These are phyloP conservation scores for Fusarium succisae DNA, from an alignment of 2,329 filamentous ascomycete species.

Conservation along the genomic window DNA sequence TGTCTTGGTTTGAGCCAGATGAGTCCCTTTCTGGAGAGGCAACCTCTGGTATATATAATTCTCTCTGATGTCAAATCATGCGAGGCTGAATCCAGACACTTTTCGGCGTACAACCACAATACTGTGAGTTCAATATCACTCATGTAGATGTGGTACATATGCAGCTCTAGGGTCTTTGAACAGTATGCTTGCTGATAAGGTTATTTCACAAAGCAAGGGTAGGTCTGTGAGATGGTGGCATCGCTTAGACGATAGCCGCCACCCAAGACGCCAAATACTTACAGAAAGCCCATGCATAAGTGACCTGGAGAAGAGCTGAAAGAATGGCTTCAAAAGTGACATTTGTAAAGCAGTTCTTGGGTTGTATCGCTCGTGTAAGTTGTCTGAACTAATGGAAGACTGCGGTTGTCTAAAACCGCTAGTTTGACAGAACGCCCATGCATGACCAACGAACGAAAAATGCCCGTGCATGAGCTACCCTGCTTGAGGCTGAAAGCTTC, in stretches of 20 bases:
- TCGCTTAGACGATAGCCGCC: fast-evolving
- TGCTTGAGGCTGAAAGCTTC: neutral
- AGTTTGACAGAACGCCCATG: neutral
- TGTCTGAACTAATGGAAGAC: too few species aligned
- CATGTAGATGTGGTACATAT: fast-evolving
- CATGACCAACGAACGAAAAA: neutral
- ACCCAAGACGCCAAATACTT: neutral
- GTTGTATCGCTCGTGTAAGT: neutral
- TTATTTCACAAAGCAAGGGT: neutral
- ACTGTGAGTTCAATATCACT: fast-evolving
- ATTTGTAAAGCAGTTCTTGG: neutral
- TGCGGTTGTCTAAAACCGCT: neutral
- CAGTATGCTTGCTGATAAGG: neutral
- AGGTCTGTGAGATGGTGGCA: neutral
- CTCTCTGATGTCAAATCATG: neutral
- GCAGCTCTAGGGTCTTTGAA: fast-evolving
- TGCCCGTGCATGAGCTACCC: neutral
- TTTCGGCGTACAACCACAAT: too few species aligned
- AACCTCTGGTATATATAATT: neutral
- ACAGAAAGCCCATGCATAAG: neutral
- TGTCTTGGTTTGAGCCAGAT: neutral
- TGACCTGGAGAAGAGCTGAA: neutral
- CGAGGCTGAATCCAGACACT: neutral
- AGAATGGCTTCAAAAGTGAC: fast-evolving
- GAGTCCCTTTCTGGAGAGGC: neutral